These are phyloP conservation scores for Fusarium setosum DNA, from an alignment of 2,329 filamentous ascomycete species.

Conservation along the genomic window DNA sequence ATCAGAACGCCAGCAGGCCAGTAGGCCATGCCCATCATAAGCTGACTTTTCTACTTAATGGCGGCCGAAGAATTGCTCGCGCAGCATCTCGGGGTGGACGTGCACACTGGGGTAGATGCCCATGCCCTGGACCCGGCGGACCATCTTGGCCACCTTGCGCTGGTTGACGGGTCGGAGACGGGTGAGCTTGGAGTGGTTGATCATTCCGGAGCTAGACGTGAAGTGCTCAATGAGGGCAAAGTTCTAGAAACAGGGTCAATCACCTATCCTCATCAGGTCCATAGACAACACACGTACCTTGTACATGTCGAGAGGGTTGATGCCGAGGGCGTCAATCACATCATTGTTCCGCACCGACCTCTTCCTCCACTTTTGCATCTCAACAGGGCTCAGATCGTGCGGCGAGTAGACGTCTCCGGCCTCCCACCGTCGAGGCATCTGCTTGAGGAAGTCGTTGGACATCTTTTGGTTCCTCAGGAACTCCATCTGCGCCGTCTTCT, in stretches of 20 bases:
- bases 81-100: slow-evolving; percentile 84
- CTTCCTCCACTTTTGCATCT: slow-evolving; percentile 85
- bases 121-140: slow-evolving; percentile 87
- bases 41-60: slow-evolving; percentile 21
- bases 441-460: slow-evolving; percentile 66
- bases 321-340: slow-evolving; percentile 80
- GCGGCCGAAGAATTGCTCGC: slow-evolving; percentile 50
- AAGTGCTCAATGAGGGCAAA: slow-evolving; percentile 92
- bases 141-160: slow-evolving; percentile 91
- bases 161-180: slow-evolving; percentile 91
- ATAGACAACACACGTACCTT: slow-evolving; percentile 68
- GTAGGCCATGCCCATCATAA: neutral
- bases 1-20: slow-evolving; percentile 16
- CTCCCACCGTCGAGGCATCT: slow-evolving; percentile 78
- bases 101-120: slow-evolving; percentile 94
- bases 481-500: slow-evolving; percentile 51
- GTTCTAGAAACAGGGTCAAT: slow-evolving; percentile 71
- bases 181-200: slow-evolving; percentile 80
- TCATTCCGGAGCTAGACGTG: slow-evolving; percentile 85
- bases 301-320: slow-evolving; percentile 88
- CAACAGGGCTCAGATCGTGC: slow-evolving; percentile 81
- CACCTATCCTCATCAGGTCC: neutral
- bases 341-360: slow-evolving; percentile 70
- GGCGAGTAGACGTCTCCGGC: slow-evolving; percentile 90
- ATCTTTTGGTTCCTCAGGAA: slow-evolving; percentile 53